Evolutionary conservation across 139 green algal species (phyloP).

Genomic region (Gonium pectorale): DNA sequence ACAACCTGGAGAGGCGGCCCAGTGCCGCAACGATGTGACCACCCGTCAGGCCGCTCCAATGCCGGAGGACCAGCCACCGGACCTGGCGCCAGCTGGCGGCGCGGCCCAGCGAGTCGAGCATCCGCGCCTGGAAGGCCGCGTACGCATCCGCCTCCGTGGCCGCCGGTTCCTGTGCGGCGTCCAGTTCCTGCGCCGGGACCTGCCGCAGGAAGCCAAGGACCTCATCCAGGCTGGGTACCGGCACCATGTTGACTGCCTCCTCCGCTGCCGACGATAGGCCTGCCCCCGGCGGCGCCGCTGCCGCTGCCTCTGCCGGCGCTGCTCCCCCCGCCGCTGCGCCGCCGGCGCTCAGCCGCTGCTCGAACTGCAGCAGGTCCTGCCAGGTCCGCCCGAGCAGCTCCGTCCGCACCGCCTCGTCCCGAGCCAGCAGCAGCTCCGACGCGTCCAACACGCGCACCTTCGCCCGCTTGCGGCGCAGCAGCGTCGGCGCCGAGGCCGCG

Average conservation of each 20-base stretch:
- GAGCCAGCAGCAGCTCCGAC: slow-evolving; percentile 39
- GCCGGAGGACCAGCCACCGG: neutral
- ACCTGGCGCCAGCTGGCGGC: neutral
- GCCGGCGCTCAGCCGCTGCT: slow-evolving; percentile 7
- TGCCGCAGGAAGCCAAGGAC: neutral
- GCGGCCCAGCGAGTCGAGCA: neutral
- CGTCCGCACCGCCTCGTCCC: slow-evolving; percentile 43
- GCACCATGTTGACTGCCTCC: too few species aligned
- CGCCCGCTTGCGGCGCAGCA: neutral
- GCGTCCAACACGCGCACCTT: slow-evolving; percentile 4
- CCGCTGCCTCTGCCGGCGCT: neutral
- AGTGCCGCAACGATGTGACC: neutral
- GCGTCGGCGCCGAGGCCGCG: neutral
- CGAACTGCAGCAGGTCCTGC: slow-evolving; percentile 29
- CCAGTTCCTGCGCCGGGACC: neutral
- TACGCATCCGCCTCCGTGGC: neutral
- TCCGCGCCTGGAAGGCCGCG: too few species aligned
- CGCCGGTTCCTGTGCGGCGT: neutral
- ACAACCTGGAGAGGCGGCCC: neutral
- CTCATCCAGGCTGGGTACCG: neutral
- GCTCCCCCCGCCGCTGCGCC: neutral
- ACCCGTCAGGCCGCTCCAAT: neutral
- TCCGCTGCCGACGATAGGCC: too few species aligned
- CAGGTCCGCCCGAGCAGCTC: slow-evolving; percentile 35
- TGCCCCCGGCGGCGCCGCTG: neutral